Percentiles rank a stretch among this genome's conserved stretches.
Conservation (phyloP, 2,329 filamentous ascomycete species). For the Neonectria magnoliae region DNA sequence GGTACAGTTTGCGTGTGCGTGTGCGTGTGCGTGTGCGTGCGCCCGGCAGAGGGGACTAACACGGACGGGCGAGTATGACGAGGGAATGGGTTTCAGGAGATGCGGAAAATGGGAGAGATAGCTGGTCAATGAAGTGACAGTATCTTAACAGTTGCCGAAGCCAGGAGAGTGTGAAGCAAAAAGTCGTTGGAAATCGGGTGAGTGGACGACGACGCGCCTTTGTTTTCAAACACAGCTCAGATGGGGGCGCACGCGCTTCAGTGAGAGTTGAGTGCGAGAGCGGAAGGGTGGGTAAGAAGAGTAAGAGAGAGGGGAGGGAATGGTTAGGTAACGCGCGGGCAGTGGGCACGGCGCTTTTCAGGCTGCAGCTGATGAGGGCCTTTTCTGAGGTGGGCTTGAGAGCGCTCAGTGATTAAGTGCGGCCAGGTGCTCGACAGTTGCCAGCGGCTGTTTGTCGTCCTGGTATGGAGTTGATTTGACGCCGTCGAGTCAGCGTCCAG, state of each 20-base stretch:
- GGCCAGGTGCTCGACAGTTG: constrained; percentile 13
- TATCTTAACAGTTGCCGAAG: too few relatives aligned
- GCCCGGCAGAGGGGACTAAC: constrained; percentile 20
- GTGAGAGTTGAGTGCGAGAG: constrained; percentile 12
- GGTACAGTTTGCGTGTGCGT: neutral
- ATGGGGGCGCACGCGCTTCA: constrained; percentile 9
- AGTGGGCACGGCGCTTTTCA: constrained; percentile 11
- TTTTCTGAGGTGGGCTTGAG: constrained; percentile 12
- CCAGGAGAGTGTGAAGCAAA: neutral
- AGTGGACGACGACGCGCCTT: constrained; percentile 21
- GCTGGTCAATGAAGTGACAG: neutral
- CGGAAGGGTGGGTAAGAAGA: neutral
- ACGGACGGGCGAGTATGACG: constrained; percentile 2
- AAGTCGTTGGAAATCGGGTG: neutral
- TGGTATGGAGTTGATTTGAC: neutral
- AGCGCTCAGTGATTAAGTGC: constrained; percentile 5
- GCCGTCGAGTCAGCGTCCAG: constrained; percentile 7
- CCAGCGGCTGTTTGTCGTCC: constrained; percentile 4
- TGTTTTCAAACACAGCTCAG: constrained; percentile 16
- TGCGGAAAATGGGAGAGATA: neutral
- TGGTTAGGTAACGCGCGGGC: constrained; percentile 22
- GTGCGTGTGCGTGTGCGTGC: neutral
- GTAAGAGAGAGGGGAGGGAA: constrained; percentile 5
- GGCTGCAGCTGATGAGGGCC: neutral
- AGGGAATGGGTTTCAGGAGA: too few relatives aligned